A percentile compares a stretch with the other conserved stretches of the same genome.
phyloP scores from a whole-genome alignment of 177 flowering plant genomes.

The Vitis hybrid region DNA sequence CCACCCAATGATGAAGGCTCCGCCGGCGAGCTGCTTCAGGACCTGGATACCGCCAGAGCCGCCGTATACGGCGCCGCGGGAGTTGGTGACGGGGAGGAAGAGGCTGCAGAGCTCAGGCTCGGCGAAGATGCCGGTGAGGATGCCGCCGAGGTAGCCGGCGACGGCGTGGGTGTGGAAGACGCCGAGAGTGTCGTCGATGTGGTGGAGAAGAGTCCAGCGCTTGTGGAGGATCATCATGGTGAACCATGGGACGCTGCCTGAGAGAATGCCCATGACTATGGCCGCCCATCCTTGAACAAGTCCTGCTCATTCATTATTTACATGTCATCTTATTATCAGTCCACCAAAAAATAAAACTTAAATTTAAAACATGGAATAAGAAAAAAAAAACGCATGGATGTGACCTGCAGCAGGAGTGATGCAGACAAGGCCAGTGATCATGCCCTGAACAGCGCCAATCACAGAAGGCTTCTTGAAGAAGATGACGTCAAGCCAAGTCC shows the following conservation, averaged over 20 bases:
- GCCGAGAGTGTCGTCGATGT: conserved; percentile 33
- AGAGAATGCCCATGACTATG: conserved; percentile 33
- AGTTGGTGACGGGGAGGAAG: conserved; percentile 34
- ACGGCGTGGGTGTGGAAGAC: conserved; percentile 41
- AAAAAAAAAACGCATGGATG: not conserved
- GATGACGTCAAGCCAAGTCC: conserved; percentile 25
- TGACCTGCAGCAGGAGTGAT: conserved; percentile 28
- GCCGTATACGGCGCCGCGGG: conserved; percentile 35
- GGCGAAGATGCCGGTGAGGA: conserved; percentile 33
- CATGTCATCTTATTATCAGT: too few species aligned
- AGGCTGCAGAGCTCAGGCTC: conserved; percentile 28
- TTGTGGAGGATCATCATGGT: conserved; percentile 39
- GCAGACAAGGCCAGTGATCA: conserved; percentile 28
- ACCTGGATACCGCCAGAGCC: conserved; percentile 42
- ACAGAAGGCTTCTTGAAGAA: conserved; percentile 28
- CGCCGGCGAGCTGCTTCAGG: conserved; percentile 40
- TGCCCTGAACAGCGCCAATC: conserved; percentile 25
- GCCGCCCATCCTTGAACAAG: conserved; percentile 41
- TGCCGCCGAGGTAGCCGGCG: conserved; percentile 32
- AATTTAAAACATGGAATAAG: too few species aligned
- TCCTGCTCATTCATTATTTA: conserved; percentile 10
- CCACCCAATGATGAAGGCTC: conserved; percentile 39
- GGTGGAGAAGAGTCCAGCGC: conserved; percentile 26
- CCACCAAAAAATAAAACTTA: too few species aligned
- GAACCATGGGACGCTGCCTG: conserved; percentile 37